These are phyloP conservation scores for Lactuca sativa DNA, from an alignment of 129 eudicot species.

Conservation along the genomic window DNA sequence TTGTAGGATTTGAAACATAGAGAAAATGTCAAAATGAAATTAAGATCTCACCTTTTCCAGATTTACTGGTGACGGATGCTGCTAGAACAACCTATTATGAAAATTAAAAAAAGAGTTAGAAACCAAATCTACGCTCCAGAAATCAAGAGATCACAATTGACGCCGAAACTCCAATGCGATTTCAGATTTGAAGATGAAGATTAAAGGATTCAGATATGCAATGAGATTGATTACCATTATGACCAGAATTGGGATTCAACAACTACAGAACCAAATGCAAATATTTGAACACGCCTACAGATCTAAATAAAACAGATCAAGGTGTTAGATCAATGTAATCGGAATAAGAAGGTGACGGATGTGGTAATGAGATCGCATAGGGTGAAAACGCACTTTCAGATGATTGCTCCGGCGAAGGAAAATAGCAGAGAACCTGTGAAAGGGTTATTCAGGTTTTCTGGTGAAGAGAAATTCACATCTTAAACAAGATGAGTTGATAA, in stretches of 20 bases:
- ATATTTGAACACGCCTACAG: constrained; percentile 12
- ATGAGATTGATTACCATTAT: constrained; percentile 20
- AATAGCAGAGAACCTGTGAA: constrained; percentile 21
- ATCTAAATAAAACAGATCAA: constrained; percentile 15
- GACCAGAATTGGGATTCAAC: constrained; percentile 11
- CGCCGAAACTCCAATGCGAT: constrained; percentile 19
- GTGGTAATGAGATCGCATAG: background rate
- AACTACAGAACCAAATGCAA: constrained; percentile 17
- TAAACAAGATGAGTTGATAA: background rate
- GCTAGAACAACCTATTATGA: constrained; percentile 83
- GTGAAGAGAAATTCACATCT: background rate
- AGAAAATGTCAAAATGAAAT: constrained; percentile 3
- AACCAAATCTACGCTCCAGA: constrained; percentile 14
- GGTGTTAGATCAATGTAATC: constrained; percentile 10
- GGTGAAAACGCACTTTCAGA: constrained; percentile 13
- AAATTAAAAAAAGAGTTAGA: background rate
- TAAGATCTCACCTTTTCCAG: constrained; percentile 76
- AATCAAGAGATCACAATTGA: constrained; percentile 18
- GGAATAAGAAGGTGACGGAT: background rate
- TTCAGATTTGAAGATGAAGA: constrained; percentile 1
- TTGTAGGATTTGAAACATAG: background rate
- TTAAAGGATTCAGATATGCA: background rate
- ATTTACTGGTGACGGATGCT: constrained; percentile 79
- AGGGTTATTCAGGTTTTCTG: background rate
- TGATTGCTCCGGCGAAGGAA: constrained; percentile 21